Evolutionary conservation across 1,284 basidiomycete species (phyloP), one percentile per base, ranked within the genome.

Genomic region (Vanrija pseudolonga): DNA sequence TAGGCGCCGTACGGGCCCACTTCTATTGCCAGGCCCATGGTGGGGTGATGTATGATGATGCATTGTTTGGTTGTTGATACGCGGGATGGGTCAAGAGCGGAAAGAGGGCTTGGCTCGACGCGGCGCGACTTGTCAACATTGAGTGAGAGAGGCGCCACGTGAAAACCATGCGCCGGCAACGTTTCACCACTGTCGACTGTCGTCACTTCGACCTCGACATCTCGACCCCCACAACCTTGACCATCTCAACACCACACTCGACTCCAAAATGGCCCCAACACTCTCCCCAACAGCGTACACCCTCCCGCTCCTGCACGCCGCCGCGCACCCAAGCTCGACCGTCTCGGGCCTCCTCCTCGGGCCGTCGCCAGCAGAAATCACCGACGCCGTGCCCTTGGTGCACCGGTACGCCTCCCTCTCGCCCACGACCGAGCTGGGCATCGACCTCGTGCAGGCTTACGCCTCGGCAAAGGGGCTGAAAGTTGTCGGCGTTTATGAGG

Each of bases 261-360:
- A 41, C 36, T 19, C n/a, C n/a, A n/a, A n/a, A n/a, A 55, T 54
- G 53, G n/a, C 56, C 22, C 24, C 42, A 44, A 56, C 53, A 18
- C 57, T 73, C 50, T 47, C 56, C 3, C 22, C 66, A 0, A 11
- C 44, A 18, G 58, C 69, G 3, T 72, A 70, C 55, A 45, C 65
- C 22, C 44, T 72, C 0, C 69, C 70, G 5, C 59, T 74, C n/a
- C 61, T 72, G 0, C 72, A 74, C 49, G 65, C 70, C 5, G 70
- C 70, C 11, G 52, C 65, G 24, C 68, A 76, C 60, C 73, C 74
- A 0, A 66, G 69, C 3, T 57, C 59, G 6, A 68, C 71, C 19
- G 64, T 73, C 40, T 54, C 66, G n/a, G 78, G 78, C n/a, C 59
- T 78, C 24, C 70, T 79, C 49, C 64, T 78, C 47, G 42, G 55